phyloP scores from a whole-genome alignment of 2,329 filamentous ascomycete species.

The Ceratocystis papillata region DNA sequence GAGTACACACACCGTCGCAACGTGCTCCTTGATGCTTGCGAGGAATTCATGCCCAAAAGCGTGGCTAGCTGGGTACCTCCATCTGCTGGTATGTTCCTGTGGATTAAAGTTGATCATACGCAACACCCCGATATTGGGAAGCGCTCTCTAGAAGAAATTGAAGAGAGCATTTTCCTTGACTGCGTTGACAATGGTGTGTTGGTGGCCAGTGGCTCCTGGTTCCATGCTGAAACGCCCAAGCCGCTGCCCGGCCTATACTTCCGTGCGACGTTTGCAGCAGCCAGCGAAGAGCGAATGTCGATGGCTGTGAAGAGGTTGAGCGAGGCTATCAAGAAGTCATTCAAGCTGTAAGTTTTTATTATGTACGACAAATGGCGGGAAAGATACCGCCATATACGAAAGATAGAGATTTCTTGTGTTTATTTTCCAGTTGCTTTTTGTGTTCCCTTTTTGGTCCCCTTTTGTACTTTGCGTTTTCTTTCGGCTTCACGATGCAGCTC shows the following conservation, averaged over 20 bases:
- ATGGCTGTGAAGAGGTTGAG: slow-evolving; percentile 68
- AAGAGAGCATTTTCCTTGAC: slow-evolving; percentile 74
- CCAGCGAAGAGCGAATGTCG: slow-evolving; percentile 57
- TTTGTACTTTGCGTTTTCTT: background rate
- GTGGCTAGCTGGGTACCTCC: slow-evolving; percentile 73
- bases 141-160: slow-evolving; percentile 53
- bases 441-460: background rate
- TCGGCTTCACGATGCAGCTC: background rate
- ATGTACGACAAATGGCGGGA: background rate
- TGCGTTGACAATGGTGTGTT: slow-evolving; percentile 69
- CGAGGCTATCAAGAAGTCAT: slow-evolving; percentile 54
- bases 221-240: slow-evolving; percentile 60
- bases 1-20: slow-evolving; percentile 75
- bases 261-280: slow-evolving; percentile 79
- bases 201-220: slow-evolving; percentile 81
- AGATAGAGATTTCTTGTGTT: background rate
- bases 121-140: slow-evolving; percentile 50
- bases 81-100: slow-evolving; percentile 87
- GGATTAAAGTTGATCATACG: slow-evolving; percentile 58
- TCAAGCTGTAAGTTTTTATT: slow-evolving; percentile 30
- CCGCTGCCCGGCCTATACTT: slow-evolving; percentile 61
- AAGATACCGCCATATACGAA: background rate
- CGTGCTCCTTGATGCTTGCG: slow-evolving; percentile 66
- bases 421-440: background rate
- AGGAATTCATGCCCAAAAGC: slow-evolving; percentile 60